Evolutionary conservation across 202 grass and related monocot genomes (phyloP), one percentile per base, ranked within the genome.

Genomic region (Cymbopogon flexuosus): DNA sequence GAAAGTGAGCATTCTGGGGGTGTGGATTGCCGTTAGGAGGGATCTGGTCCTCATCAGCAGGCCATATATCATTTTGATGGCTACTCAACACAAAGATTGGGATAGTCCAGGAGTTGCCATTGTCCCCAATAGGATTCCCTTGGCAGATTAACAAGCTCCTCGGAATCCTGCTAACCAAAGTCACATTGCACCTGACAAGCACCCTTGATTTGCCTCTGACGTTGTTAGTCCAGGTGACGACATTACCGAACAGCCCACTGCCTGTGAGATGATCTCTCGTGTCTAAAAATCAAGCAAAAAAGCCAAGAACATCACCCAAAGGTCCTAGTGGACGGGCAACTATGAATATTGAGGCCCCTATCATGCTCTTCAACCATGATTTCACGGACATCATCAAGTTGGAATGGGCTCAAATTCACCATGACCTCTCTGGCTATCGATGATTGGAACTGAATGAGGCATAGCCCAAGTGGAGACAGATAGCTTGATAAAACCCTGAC

Each of bases 41-140:
- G 0, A 46, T 46, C 1, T 13, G 12, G 14, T 46, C 43, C 0
- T 23, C 49, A 30, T 62, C 58, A 13, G 8, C 58, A 2, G 23
- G 0, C 3, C 4, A 1, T 0, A 2, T 11, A 14, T 62, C 58
- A 29, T 29, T 62, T 0, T 0, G 3, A 0, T 29, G 1, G 2
- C 23, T 62, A 0, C 2, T 30, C 0, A 14, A 5, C 0, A 29
- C 10, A 30, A 62, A 27, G 0, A 29, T 0, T 2, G 22, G 23
- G 0, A 29, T 4, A 0, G 23, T 6, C 58, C 58, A 62, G 0
- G 58, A 62, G 0, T 13, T 14, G 0, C 58, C 58, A 62, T 30
- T 29, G 0, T 5, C 23, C 0, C 58, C 58, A 0, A 62, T 1
- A 0, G 24, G 11, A 0, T 1, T 62, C 0, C 58, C 5, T 0